These are phyloP conservation scores for Suhomyces xylopsoci DNA, from an alignment of 805 yeast genomes.

Conservation along the genomic window DNA sequence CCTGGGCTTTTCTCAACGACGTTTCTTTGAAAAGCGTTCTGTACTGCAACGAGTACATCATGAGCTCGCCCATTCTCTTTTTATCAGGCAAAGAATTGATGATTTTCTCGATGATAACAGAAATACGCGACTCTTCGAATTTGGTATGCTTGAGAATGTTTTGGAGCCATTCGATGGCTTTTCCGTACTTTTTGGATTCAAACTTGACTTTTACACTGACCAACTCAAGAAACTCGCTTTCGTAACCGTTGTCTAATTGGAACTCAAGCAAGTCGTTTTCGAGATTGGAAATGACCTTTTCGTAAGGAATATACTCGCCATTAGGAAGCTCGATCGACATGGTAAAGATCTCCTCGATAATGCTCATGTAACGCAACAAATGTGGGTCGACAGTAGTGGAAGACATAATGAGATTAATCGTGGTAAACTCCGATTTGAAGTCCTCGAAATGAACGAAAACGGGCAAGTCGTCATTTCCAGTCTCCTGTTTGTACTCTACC, in stretches of 20 bases:
- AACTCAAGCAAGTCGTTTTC: slow-evolving; percentile 71
- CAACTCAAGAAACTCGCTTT: slow-evolving; percentile 63
- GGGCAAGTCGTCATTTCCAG: slow-evolving; percentile 47
- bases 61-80: slow-evolving; percentile 59
- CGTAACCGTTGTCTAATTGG: slow-evolving; percentile 54
- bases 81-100: slow-evolving; percentile 58
- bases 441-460: slow-evolving; percentile 76
- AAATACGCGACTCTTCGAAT: slow-evolving; percentile 71
- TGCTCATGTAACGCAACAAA: slow-evolving; percentile 61
- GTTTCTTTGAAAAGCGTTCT: slow-evolving; percentile 52
- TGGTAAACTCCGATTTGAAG: slow-evolving; percentile 74
- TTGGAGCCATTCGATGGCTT: slow-evolving; percentile 75
- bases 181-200: slow-evolving; percentile 55
- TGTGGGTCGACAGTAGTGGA: slow-evolving; percentile 49
- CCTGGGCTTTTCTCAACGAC: slow-evolving; percentile 65
- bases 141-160: slow-evolving; percentile 61
- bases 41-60: slow-evolving; percentile 63
- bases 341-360: slow-evolving; percentile 64
- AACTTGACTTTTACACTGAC: slow-evolving; percentile 61
- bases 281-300: slow-evolving; percentile 69
- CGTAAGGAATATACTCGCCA: slow-evolving; percentile 61
- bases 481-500: slow-evolving; percentile 13
- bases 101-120: slow-evolving; percentile 60
- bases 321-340: slow-evolving; percentile 65
- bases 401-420: slow-evolving; percentile 59